Conservation (phyloP, 208 protist genomes). For the Leishmania arabica region DNA sequence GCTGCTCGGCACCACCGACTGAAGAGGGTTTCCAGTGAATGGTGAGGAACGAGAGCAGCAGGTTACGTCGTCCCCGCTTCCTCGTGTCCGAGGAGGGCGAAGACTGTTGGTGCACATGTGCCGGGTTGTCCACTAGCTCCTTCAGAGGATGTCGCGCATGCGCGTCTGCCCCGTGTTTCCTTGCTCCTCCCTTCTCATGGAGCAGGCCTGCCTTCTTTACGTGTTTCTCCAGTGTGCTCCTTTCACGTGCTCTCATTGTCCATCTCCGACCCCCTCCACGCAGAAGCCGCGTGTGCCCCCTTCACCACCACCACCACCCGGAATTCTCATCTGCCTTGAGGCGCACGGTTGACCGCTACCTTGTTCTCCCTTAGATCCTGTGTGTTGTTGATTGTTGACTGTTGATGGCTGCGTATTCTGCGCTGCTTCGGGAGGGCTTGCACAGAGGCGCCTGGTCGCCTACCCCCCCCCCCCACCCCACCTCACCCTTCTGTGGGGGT, state of each 20-base stretch:
- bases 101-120: background rate
- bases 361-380: background rate
- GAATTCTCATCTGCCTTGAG: background rate
- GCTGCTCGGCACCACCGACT: conserved; percentile 87
- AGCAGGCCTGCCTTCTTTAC: background rate
- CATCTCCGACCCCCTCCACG: background rate
- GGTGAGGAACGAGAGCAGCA: background rate
- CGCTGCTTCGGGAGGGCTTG: too few species aligned
- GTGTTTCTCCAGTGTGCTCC: background rate
- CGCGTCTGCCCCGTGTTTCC: background rate
- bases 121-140: background rate
- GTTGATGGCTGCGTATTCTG: too few species aligned
- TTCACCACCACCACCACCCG: too few species aligned
- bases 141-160: background rate
- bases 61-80: background rate
- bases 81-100: background rate
- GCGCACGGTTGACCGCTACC: background rate
- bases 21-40: conserved; percentile 9
- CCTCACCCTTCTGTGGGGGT: too few species aligned
- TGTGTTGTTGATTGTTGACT: too few species aligned
- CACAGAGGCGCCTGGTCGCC: too few species aligned
- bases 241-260: background rate
- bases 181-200: background rate
- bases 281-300: background rate
- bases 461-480: too few species aligned